A percentile compares a stretch with the other conserved stretches of the same genome.
phyloP scores from a whole-genome alignment of 2,329 filamentous ascomycete genomes.

The Cladophialophora psammophila region DNA sequence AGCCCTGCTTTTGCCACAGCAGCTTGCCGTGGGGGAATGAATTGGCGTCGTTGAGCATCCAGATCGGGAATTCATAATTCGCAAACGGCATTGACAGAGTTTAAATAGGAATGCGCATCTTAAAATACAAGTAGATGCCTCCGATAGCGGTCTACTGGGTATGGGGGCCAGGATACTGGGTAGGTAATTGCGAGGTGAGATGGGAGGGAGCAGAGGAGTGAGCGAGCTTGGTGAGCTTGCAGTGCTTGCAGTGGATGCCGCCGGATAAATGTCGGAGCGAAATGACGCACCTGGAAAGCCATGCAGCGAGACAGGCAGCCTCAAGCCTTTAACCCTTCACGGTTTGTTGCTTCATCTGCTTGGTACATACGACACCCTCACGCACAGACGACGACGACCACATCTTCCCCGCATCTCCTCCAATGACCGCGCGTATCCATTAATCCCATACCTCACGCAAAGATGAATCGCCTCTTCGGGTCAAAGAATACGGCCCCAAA shows the following conservation, averaged over 20 bases:
- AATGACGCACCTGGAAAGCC: constrained; percentile 6
- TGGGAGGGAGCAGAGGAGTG: not conserved
- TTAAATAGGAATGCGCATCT: not conserved
- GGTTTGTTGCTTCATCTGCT: not conserved
- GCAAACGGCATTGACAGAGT: not conserved
- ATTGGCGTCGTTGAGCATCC: not conserved
- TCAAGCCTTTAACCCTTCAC: not conserved
- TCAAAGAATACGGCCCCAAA: constrained; percentile 86
- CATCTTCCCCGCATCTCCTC: not conserved
- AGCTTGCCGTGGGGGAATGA: not conserved
- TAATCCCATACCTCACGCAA: not conserved
- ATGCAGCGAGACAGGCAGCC: not conserved
- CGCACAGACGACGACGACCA: not conserved
- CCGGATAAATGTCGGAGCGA: constrained; percentile 12
- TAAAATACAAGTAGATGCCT: too few relatives aligned
- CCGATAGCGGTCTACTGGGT: too few relatives aligned
- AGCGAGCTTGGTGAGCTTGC: too few relatives aligned
- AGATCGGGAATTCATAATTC: not conserved
- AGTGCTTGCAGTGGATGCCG: not conserved
- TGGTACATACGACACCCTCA: not conserved
- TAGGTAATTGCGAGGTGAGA: not conserved
- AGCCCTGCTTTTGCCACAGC: not conserved
- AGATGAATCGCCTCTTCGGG: constrained; percentile 81
- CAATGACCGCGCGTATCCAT: not conserved
- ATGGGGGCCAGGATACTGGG: too few relatives aligned